Percentiles rank a stretch among this genome's conserved stretches.
Conservation (phyloP, 2,329 filamentous ascomycete genomes). For the Fusarium denticulatum region DNA sequence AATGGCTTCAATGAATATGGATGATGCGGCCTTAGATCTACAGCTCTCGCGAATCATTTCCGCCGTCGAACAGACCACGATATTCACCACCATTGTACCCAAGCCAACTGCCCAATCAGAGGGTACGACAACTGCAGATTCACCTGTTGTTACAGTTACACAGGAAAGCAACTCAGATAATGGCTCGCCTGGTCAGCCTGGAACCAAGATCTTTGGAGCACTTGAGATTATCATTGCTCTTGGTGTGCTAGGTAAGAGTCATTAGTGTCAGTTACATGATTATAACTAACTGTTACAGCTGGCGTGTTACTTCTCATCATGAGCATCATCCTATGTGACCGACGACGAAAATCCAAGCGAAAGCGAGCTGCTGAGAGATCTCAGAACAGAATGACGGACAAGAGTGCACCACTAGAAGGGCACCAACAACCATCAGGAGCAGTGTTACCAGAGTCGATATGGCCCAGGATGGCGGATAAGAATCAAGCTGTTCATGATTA, state of each 20-base stretch:
- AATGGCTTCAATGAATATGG: conserved; percentile 10
- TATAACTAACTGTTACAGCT: neutral
- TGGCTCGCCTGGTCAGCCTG: neutral
- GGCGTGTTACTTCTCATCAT: conserved; percentile 16
- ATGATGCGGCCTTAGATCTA: conserved; percentile 21
- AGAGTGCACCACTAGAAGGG: neutral
- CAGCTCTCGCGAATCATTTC: conserved; percentile 38
- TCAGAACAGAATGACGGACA: conserved; percentile 6
- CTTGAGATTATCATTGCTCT: conserved; percentile 39
- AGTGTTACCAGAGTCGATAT: conserved; percentile 11
- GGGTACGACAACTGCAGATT: neutral
- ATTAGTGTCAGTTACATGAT: rapidly evolving
- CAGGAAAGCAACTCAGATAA: conserved; percentile 6
- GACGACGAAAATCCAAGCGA: conserved; percentile 30
- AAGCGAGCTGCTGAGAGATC: neutral
- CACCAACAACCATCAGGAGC: neutral
- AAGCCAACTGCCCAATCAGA: conserved; percentile 8
- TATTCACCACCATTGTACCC: conserved; percentile 38
- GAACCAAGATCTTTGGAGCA: conserved; percentile 16
- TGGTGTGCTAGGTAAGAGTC: conserved; percentile 22
- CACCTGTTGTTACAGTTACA: conserved; percentile 15
- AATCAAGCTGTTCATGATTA: conserved; percentile 31
- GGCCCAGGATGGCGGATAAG: conserved; percentile 25
- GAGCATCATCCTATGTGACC: conserved; percentile 27
- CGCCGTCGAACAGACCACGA: conserved; percentile 35